Evolutionary conservation across 1,284 basidiomycete species (phyloP).

Genomic region (Macrocybe sp.): DNA sequence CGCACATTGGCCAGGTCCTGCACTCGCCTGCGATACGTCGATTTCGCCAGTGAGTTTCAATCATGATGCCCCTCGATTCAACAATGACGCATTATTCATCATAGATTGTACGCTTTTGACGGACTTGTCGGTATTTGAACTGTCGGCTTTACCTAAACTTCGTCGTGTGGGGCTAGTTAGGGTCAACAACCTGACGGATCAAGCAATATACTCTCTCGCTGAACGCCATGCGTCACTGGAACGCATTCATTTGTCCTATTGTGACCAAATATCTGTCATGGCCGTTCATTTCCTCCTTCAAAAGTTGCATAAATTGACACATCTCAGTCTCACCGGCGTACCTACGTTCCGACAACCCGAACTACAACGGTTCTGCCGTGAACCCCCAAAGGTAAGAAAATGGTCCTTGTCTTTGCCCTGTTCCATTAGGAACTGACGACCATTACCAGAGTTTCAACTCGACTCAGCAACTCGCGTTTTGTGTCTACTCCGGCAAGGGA

Average conservation of each 20-base stretch:
- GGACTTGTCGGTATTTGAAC: conserved; percentile 91
- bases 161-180: conserved; percentile 94
- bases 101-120: conserved; percentile 85
- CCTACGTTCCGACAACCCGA: conserved; percentile 84
- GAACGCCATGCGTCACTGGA: conserved; percentile 83
- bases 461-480: conserved; percentile 90
- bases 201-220: conserved; percentile 85
- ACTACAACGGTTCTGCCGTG: conserved; percentile 87
- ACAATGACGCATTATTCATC: conserved; percentile 5
- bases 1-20: conserved; percentile 82
- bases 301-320: conserved; percentile 84
- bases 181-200: conserved; percentile 89
- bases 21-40: conserved; percentile 93
- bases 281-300: conserved; percentile 90
- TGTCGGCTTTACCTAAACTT: conserved; percentile 86
- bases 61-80: conserved; percentile 70
- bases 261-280: conserved; percentile 90
- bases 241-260: conserved; percentile 96
- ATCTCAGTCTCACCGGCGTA: conserved; percentile 95
- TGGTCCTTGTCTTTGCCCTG: background rate
- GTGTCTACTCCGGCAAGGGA: conserved; percentile 94
- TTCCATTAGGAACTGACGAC: conserved; percentile 4
- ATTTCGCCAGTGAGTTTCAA: conserved; percentile 82
- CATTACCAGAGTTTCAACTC: conserved; percentile 82
- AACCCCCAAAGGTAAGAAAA: conserved; percentile 73